Base-by-base conservation (phyloP, 352 stramenopile species). In the Globisporangium okanoganense region DNA sequence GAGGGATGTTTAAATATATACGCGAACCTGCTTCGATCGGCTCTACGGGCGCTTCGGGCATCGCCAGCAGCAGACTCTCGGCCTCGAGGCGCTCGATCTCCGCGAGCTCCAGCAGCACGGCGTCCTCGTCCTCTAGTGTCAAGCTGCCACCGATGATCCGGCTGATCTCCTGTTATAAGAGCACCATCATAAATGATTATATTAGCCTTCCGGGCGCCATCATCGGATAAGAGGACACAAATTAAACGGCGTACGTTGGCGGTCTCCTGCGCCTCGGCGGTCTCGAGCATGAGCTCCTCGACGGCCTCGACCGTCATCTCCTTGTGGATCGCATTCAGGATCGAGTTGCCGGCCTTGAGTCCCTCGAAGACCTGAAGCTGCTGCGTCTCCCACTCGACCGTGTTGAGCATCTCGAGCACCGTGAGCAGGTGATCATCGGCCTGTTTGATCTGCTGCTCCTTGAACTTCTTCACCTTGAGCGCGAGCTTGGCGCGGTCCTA, bases 381-480 rank as follows among this genome's bases (percentile, higher is more conserved):
- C 70, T 95, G 85, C 2, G 73, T 88, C 63, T 94, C 86, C 88
- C 87, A 95, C 69, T 95, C 83, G 51, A 96, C 85, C 22, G 86
- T 93, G 69, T 96, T 82, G 58, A 96, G 62, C 78, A 96, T 88
- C 45, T 87, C 64, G 25, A 95, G 72, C 50, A 96, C 85, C 44
- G 94, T 88, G 33, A 96, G 76, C 62, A 96, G 65, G 59, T 96
- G 87, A 40, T 85, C 79, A 62, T 95, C 85, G 10, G 87, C 85
- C 57, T 96, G 80, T 24, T 85, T 74, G 67, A 96, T 94, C 69
- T 96, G 87, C 60, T 88, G 80, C 64, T 95, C 82, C 58, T 95
- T 95, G 66, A 92, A 95, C 71, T 96, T 96, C 56, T 92, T 95
- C 31, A 96, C 72, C 63, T 95, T 91, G 35, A 96, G 71, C 68